phyloP scores from a whole-genome alignment of 208 protist species.

The Leishmania lainsoni region DNA sequence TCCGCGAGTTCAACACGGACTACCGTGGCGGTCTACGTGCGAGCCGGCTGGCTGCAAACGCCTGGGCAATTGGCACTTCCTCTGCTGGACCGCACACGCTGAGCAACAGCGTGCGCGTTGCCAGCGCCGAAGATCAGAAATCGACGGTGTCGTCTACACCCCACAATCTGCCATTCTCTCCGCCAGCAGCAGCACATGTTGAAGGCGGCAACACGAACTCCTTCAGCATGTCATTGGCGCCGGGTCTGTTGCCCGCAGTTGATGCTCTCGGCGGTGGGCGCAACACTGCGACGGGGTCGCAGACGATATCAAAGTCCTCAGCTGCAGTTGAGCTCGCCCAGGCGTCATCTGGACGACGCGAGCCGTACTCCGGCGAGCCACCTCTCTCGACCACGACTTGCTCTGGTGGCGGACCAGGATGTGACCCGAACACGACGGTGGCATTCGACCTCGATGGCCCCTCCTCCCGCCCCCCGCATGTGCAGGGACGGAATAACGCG shows the following conservation, averaged over 20 bases:
- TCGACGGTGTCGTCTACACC: neutral
- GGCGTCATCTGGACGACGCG: neutral
- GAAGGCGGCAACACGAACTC: slow-evolving; percentile 1
- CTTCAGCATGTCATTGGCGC: slow-evolving; percentile 25
- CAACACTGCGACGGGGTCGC: neutral
- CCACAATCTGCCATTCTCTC: neutral
- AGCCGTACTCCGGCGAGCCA: neutral
- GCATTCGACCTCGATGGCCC: slow-evolving; percentile 7
- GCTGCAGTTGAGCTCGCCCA: neutral
- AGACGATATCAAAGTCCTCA: neutral
- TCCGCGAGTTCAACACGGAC: slow-evolving; percentile 60
- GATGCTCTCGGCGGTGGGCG: neutral
- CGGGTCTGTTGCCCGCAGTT: slow-evolving; percentile 18
- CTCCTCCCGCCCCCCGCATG: neutral
- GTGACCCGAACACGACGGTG: slow-evolving; percentile 17
- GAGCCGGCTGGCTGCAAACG: neutral
- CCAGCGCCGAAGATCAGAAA: neutral
- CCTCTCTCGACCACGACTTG: neutral
- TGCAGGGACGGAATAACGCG: neutral
- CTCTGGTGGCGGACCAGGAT: neutral
- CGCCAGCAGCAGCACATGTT: neutral
- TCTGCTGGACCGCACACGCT: slow-evolving; percentile 36
- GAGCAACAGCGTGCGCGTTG: slow-evolving; percentile 25
- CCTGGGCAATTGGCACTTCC: neutral
- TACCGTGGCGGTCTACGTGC: slow-evolving; percentile 46